phyloP scores from a whole-genome alignment of 2,329 filamentous ascomycete genomes.

The Talaromyces sp. region DNA sequence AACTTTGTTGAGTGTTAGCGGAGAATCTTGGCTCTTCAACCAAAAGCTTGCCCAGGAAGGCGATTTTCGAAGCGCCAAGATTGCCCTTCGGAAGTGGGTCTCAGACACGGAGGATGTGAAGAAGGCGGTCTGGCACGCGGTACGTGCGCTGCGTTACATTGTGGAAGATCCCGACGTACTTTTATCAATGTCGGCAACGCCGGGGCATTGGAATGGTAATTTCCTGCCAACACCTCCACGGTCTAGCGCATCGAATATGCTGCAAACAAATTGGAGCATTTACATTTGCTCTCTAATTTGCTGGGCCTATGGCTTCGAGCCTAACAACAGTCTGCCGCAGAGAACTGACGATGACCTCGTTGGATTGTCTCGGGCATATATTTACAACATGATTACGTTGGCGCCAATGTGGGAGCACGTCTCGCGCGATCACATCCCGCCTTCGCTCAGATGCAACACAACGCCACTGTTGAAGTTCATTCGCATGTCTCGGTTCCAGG shows the following conservation, averaged over 20 bases:
- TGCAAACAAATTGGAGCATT: conserved; percentile 28
- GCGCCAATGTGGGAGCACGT: conserved; percentile 14
- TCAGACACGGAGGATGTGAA: conserved; percentile 19
- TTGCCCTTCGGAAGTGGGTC: conserved; percentile 23
- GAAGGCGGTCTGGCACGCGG: conserved; percentile 28
- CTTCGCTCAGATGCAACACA: conserved; percentile 17
- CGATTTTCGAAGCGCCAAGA: conserved; percentile 26
- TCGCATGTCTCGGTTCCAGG: conserved; percentile 19
- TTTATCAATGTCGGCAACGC: not conserved
- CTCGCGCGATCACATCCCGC: conserved; percentile 13
- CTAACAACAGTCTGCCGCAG: conserved; percentile 5
- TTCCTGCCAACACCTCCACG: not conserved
- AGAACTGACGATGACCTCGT: not conserved
- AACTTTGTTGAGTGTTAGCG: conserved; percentile 27
- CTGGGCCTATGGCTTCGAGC: conserved; percentile 25
- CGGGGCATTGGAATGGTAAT: not conserved
- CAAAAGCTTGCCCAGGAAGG: conserved; percentile 27
- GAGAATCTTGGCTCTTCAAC: conserved; percentile 32
- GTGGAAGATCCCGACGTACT: conserved; percentile 1
- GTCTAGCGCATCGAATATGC: conserved; percentile 18
- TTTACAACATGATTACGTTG: conserved; percentile 16
- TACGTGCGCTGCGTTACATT: conserved; percentile 16
- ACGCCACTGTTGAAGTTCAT: conserved; percentile 25
- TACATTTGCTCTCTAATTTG: conserved; percentile 29
- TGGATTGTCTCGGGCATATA: conserved; percentile 14